A percentile compares a stretch with the other conserved stretches of the same genome.
Conservation (phyloP, 257 asterid genomes). For the Eustoma russellianum region DNA sequence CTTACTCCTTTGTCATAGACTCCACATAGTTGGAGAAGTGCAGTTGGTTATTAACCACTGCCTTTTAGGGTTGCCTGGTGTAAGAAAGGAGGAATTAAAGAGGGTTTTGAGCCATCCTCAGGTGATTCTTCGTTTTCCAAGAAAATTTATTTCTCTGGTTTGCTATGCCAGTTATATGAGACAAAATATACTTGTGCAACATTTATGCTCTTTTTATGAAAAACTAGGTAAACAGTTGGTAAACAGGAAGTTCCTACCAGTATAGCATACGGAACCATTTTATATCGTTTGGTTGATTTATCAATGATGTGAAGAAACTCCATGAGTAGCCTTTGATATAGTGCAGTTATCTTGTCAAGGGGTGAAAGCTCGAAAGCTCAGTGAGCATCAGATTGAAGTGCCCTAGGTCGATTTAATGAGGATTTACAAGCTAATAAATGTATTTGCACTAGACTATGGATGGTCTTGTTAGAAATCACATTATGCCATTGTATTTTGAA, state of each 20-base stretch:
- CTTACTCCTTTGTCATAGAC: constrained; percentile 77
- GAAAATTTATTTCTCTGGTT: not conserved
- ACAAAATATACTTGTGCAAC: not conserved
- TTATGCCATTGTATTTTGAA: too few relatives aligned
- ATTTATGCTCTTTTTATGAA: not conserved
- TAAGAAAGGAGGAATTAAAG: constrained; percentile 65
- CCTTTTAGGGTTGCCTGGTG: constrained; percentile 84
- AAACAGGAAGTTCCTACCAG: too few relatives aligned
- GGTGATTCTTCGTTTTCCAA: constrained; percentile 32
- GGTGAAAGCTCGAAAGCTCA: not conserved
- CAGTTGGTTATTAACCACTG: constrained; percentile 68
- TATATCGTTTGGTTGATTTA: not conserved
- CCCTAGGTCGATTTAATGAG: too few relatives aligned
- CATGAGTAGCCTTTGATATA: not conserved
- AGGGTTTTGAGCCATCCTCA: constrained; percentile 85
- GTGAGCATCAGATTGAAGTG: not conserved
- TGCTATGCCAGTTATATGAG: not conserved
- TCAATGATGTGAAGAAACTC: not conserved
- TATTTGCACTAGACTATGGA: not conserved
- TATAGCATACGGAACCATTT: too few relatives aligned
- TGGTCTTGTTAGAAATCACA: too few relatives aligned
- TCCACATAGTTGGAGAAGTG: constrained; percentile 95
- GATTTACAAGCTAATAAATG: not conserved
- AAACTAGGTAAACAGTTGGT: too few relatives aligned
- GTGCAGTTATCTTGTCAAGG: too few relatives aligned